Conservation (phyloP, 306 rosid species). For the Medicago ruthenica region DNA sequence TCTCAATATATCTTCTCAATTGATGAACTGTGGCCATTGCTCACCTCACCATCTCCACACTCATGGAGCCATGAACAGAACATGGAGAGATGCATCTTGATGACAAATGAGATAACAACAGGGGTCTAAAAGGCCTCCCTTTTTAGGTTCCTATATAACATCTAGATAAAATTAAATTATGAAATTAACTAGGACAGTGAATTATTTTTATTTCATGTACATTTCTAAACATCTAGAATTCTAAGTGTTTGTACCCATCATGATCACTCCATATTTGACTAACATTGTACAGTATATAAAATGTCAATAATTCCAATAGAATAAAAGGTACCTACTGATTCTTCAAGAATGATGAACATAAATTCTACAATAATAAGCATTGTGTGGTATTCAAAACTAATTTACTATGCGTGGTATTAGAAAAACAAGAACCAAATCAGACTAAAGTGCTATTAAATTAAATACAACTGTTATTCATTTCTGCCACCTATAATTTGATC, state of each 20-base stretch:
- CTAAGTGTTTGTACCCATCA: neutral
- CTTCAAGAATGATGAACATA: neutral
- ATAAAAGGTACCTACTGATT: neutral
- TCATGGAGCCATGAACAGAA: slow-evolving; percentile 65
- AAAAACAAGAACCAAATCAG: no score
- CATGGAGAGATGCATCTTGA: slow-evolving; percentile 45
- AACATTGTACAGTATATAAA: slow-evolving; percentile 8
- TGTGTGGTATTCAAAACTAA: neutral
- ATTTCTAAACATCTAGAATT: slow-evolving; percentile 1
- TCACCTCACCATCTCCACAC: slow-evolving; percentile 71
- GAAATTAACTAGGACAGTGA: slow-evolving; percentile 14
- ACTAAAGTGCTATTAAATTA: no score
- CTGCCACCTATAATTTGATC: no score
- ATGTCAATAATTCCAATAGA: slow-evolving; percentile 21
- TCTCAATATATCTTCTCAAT: no score
- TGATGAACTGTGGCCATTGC: slow-evolving; percentile 64
- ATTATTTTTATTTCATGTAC: slow-evolving; percentile 13
- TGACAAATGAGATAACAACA: slow-evolving; percentile 64
- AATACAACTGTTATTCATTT: no score
- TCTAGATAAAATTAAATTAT: slow-evolving; percentile 19
- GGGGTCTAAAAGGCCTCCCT: slow-evolving; percentile 45
- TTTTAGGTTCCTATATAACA: slow-evolving; percentile 4
- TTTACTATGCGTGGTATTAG: no score
- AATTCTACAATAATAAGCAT: neutral
- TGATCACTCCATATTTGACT: neutral